phyloP scores from a whole-genome alignment of 1,284 basidiomycete species.

The Sanguinoderma infundibulare region DNA sequence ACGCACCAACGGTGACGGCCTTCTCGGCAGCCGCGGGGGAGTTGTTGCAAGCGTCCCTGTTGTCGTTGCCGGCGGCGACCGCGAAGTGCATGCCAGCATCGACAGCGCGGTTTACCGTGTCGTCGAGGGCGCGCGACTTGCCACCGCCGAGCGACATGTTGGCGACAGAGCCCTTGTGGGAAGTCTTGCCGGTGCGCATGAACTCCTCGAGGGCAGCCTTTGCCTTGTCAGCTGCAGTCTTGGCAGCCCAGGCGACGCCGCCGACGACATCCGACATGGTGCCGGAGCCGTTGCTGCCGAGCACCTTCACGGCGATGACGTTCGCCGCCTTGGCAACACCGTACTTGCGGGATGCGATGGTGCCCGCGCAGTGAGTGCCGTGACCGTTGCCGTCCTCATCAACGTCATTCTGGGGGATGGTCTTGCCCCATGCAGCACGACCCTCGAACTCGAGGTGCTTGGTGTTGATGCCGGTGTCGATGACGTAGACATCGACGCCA shows the following conservation, averaged over 20 bases:
- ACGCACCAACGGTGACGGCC: conserved; percentile 82
- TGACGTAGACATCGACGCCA: conserved; percentile 77
- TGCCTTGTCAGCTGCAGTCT: conserved; percentile 61
- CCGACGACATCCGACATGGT: conserved; percentile 93
- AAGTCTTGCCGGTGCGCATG: conserved; percentile 48
- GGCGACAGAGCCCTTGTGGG: conserved; percentile 89
- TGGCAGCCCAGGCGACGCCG: conserved; percentile 87
- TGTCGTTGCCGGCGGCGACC: conserved; percentile 78
- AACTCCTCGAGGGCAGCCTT: conserved; percentile 66
- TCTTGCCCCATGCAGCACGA: conserved; percentile 44
- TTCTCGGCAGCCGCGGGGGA: conserved; percentile 71
- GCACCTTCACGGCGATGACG: conserved; percentile 96
- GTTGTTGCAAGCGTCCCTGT: conserved; percentile 65
- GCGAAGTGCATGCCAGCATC: conserved; percentile 90
- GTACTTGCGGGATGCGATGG: conserved; percentile 54
- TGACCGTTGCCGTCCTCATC: conserved; percentile 46
- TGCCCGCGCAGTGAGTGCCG: conserved; percentile 47
- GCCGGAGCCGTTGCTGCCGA: conserved; percentile 93
- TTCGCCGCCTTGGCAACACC: conserved; percentile 96
- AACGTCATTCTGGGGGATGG: conserved; percentile 57
- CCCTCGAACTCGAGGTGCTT: conserved; percentile 85
- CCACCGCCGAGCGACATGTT: conserved; percentile 99
- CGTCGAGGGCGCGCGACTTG: conserved; percentile 88
- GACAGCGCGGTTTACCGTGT: conserved; percentile 87
- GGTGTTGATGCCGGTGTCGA: conserved; percentile 91